These are phyloP conservation scores for Boletus reticulatus DNA, from an alignment of 768 basidiomycete species.

Conservation along the genomic window DNA sequence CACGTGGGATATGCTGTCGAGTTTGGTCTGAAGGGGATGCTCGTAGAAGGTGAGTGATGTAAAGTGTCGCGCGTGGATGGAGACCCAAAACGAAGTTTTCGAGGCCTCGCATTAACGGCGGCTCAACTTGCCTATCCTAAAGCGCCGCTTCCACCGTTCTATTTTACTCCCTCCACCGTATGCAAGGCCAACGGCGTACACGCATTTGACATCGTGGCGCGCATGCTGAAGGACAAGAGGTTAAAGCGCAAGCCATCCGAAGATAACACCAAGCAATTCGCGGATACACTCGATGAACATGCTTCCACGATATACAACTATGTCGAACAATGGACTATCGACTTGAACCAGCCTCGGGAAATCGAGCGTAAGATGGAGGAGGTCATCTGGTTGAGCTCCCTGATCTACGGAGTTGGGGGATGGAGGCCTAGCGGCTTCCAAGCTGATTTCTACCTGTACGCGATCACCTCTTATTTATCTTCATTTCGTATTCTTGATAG, in stretches of 20 bases:
- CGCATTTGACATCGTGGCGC: constrained; percentile 50
- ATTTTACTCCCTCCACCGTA: constrained; percentile 2
- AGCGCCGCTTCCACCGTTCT: constrained; percentile 29
- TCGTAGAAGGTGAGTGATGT: constrained; percentile 52
- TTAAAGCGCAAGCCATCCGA: constrained; percentile 16
- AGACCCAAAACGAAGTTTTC: background rate
- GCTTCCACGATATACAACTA: constrained; percentile 6
- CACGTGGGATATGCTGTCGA: constrained; percentile 61
- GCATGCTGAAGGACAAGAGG: constrained; percentile 47
- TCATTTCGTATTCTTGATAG: too few relatives aligned
- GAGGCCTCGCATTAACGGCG: constrained; percentile 27
- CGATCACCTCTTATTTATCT: background rate
- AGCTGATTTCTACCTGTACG: constrained; percentile 50
- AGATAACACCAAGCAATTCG: constrained; percentile 24
- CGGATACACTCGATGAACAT: background rate
- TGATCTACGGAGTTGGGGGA: constrained; percentile 51
- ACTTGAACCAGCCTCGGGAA: constrained; percentile 34
- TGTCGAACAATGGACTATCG: constrained; percentile 42
- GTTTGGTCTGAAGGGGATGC: constrained; percentile 58
- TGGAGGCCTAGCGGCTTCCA: constrained; percentile 47
- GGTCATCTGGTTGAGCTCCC: constrained; percentile 48
- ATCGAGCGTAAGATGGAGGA: constrained; percentile 63
- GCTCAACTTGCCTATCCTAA: constrained; percentile 32
- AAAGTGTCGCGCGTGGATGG: background rate
- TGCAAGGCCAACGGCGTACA: constrained; percentile 13